Conservation (phyloP, 1,284 basidiomycete genomes). For the Rhodotorula glutinis region DNA sequence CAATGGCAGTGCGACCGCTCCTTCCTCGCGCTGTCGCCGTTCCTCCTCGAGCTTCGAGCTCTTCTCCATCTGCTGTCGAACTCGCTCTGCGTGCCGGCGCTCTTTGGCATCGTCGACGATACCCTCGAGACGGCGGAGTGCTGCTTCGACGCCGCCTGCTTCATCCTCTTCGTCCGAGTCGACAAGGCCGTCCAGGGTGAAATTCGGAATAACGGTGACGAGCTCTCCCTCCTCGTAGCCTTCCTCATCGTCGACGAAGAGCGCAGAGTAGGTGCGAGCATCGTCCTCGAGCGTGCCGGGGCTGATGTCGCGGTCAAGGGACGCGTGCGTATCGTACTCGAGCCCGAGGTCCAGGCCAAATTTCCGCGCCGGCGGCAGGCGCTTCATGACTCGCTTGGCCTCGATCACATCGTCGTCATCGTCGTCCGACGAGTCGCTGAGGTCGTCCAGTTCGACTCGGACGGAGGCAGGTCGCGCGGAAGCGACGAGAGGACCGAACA, state of each 20-base stretch:
- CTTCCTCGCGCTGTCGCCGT: constrained; percentile 51
- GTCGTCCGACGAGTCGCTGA: constrained; percentile 43
- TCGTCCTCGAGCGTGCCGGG: constrained; percentile 51
- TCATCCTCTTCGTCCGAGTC: constrained; percentile 65
- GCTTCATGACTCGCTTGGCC: constrained; percentile 39
- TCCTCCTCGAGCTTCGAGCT: constrained; percentile 52
- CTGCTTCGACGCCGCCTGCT: constrained; percentile 71
- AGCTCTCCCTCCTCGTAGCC: constrained; percentile 15
- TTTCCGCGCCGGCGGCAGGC: constrained; percentile 41
- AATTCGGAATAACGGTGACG: constrained; percentile 52
- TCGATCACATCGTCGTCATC: constrained; percentile 35
- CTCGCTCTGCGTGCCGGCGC: constrained; percentile 66
- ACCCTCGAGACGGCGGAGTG: constrained; percentile 71
- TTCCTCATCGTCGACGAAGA: constrained; percentile 35
- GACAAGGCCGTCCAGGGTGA: constrained; percentile 65
- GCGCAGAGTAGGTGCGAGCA: constrained; percentile 43
- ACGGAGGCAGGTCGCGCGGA: constrained; percentile 21
- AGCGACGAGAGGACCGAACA: neutral
- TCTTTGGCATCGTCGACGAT: constrained; percentile 70
- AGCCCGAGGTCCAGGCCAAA: no score
- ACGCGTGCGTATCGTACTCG: no score
- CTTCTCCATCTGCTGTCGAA: constrained; percentile 73
- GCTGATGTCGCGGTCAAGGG: no score
- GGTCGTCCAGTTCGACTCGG: constrained; percentile 46
- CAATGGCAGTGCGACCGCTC: constrained; percentile 50